Percentiles rank a stretch among this genome's conserved stretches.
These are phyloP conservation scores for Pichia nanzhaoensis DNA, from an alignment of 805 yeast genomes.

Conservation along the genomic window DNA sequence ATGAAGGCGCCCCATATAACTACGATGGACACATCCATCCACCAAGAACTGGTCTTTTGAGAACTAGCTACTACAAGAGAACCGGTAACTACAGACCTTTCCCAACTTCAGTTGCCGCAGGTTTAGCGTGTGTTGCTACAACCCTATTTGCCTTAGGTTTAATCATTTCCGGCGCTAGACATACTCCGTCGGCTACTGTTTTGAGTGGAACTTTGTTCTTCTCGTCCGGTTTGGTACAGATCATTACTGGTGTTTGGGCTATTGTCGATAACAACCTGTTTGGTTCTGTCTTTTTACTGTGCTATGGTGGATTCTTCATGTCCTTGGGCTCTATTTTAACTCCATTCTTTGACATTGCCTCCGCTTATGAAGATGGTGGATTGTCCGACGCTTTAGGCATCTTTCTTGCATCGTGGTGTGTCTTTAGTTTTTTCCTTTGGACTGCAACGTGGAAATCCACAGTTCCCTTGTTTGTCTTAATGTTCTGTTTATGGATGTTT, in stretches of 20 bases:
- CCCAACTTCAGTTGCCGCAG: slow-evolving; percentile 45
- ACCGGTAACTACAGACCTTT: slow-evolving; percentile 37
- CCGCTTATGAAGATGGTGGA: slow-evolving; percentile 33
- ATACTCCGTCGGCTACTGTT: slow-evolving; percentile 37
- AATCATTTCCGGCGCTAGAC: slow-evolving; percentile 37
- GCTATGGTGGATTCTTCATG: slow-evolving; percentile 45
- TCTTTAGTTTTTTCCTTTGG: slow-evolving; percentile 40
- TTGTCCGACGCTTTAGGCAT: slow-evolving; percentile 38
- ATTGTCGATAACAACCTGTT: slow-evolving; percentile 40
- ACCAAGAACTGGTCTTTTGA: slow-evolving; percentile 35
- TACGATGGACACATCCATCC: slow-evolving; percentile 28
- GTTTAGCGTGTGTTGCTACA: slow-evolving; percentile 38
- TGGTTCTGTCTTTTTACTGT: slow-evolving; percentile 40
- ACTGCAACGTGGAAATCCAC: slow-evolving; percentile 39
- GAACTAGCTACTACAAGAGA: slow-evolving; percentile 38
- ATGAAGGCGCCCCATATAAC: slow-evolving; percentile 13
- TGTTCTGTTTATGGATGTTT: slow-evolving; percentile 35
- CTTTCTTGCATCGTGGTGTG: slow-evolving; percentile 41
- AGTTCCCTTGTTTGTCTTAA: slow-evolving; percentile 31
- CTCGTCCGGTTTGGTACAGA: slow-evolving; percentile 43
- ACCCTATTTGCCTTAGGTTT: slow-evolving; percentile 44
- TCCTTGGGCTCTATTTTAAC: slow-evolving; percentile 38
- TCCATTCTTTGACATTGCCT: slow-evolving; percentile 36
- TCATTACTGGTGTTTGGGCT: slow-evolving; percentile 47
- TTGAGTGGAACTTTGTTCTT: slow-evolving; percentile 39